Evolutionary conservation across 352 stramenopile genomes (phyloP).

Genomic region (Chloridella minuta): DNA sequence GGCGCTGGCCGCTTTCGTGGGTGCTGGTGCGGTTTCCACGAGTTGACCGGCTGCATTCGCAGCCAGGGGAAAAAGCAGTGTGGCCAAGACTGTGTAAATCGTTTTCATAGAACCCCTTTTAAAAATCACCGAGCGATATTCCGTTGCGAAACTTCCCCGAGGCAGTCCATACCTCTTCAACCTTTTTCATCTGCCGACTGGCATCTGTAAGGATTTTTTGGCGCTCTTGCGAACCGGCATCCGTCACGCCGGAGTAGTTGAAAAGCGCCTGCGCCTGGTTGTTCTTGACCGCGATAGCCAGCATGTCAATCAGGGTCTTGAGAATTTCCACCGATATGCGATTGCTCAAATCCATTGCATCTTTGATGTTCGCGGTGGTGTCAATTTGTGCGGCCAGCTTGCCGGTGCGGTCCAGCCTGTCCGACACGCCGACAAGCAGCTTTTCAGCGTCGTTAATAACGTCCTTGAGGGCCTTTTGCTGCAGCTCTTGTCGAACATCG

Average conservation of each 20-base stretch:
- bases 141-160: neutral
- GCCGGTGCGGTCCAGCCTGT: neutral
- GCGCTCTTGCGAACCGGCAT: neutral
- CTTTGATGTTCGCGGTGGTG: neutral
- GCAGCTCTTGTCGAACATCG: neutral
- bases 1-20: neutral
- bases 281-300: neutral
- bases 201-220: neutral
- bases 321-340: neutral
- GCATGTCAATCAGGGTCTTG: neutral
- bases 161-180: neutral
- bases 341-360: neutral
- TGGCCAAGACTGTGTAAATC: neutral
- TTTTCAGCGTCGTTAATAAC: neutral
- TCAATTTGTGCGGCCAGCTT: neutral
- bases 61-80: neutral
- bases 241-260: neutral
- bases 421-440: neutral
- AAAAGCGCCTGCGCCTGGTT: neutral
- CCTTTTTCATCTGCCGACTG: neutral
- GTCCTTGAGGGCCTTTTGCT: neutral
- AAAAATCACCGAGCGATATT: neutral
- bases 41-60: neutral
- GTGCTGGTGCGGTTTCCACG: neutral
- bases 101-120: neutral